A percentile compares a stretch with the other conserved stretches of the same genome.
phyloP scores from a whole-genome alignment of 257 asterid genomes.

The Jacaranda copaia region DNA sequence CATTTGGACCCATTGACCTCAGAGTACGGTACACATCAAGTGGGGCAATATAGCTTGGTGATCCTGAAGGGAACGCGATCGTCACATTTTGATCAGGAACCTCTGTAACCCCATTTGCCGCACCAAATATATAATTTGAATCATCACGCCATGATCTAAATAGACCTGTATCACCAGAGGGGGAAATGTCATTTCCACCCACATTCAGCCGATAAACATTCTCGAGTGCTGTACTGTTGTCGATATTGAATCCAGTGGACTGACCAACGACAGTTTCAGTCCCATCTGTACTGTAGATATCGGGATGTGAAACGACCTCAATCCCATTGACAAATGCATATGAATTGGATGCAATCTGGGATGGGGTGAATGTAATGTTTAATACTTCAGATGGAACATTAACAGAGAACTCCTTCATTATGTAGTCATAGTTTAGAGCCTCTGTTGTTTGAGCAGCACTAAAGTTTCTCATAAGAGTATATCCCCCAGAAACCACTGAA shows the following conservation, averaged over 20 bases:
- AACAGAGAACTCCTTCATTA: slow-evolving; percentile 79
- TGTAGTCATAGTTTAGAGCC: slow-evolving; percentile 70
- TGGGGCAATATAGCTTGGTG: slow-evolving; percentile 62
- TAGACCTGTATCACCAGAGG: slow-evolving; percentile 62
- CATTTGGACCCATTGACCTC: slow-evolving; percentile 61
- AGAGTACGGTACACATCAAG: slow-evolving; percentile 50
- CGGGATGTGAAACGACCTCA: slow-evolving; percentile 86
- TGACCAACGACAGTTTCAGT: slow-evolving; percentile 52
- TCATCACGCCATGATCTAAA: slow-evolving; percentile 60
- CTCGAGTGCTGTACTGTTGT: slow-evolving; percentile 74
- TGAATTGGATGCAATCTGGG: slow-evolving; percentile 47
- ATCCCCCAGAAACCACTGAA: slow-evolving; percentile 61
- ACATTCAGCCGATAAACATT: slow-evolving; percentile 80
- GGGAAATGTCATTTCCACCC: slow-evolving; percentile 88
- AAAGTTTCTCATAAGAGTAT: slow-evolving; percentile 72
- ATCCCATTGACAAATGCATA: slow-evolving; percentile 88
- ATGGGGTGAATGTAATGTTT: slow-evolving; percentile 72
- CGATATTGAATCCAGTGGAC: slow-evolving; percentile 51
- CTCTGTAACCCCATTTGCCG: slow-evolving; percentile 52
- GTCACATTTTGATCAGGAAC: slow-evolving; percentile 44
- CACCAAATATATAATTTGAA: slow-evolving; percentile 45
- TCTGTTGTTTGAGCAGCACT: slow-evolving; percentile 70
- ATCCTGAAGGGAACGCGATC: slow-evolving; percentile 37
- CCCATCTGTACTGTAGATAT: slow-evolving; percentile 72
- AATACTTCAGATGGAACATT: slow-evolving; percentile 52